Conservation (phyloP, 441 rosid genomes). For the Aquilaria agallochum region DNA sequence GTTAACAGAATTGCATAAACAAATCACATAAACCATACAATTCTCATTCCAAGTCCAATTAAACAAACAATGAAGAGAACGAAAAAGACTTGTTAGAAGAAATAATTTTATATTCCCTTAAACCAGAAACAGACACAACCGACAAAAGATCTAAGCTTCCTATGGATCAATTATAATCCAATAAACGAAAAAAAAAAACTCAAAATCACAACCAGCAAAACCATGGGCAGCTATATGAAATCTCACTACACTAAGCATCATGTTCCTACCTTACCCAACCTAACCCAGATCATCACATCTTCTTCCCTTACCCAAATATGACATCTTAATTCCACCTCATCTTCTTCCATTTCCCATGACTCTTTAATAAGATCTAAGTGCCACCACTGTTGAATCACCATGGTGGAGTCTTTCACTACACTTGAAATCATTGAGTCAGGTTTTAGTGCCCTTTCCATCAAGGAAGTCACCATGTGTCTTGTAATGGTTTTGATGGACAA, state of each 20-base stretch:
- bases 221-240: not conserved
- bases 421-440: slow-evolving; percentile 12
- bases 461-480: slow-evolving; percentile 40
- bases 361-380: not conserved
- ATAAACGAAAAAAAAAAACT: too few relatives aligned
- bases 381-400: not conserved
- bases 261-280: not conserved
- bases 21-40: too few relatives aligned
- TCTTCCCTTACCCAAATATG: not conserved
- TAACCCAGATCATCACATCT: not conserved
- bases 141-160: too few relatives aligned
- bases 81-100: too few relatives aligned
- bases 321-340: not conserved
- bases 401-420: not conserved
- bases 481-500: slow-evolving; percentile 31
- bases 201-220: not conserved
- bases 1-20: too few relatives aligned
- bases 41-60: too few relatives aligned
- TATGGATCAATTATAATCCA: too few relatives aligned
- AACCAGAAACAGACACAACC: too few relatives aligned
- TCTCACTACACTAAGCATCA: not conserved
- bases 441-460: slow-evolving; percentile 16
- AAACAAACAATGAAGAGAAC: too few relatives aligned
- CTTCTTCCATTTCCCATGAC: not conserved
- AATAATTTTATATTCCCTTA: too few relatives aligned